Percentiles rank a stretch among this genome's conserved stretches.
phyloP scores from a whole-genome alignment of 345 rosid species.

The Eucalyptus viminalis region DNA sequence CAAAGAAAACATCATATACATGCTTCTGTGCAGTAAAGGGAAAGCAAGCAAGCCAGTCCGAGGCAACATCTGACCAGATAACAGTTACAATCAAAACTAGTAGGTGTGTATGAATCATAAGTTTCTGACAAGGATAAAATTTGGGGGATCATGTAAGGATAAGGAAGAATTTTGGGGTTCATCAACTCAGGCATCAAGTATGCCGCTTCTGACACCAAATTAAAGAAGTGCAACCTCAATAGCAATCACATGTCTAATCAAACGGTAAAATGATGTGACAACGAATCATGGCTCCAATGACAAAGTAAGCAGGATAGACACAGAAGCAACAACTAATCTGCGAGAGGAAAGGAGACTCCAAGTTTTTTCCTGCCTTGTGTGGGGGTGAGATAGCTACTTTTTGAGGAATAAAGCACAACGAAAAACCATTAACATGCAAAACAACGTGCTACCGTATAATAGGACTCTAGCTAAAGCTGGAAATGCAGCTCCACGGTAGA shows the following conservation, averaged over 20 bases:
- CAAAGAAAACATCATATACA: constrained; percentile 76
- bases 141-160: background rate
- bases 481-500: constrained; percentile 71
- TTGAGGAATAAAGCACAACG: background rate
- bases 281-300: background rate
- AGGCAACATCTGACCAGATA: constrained; percentile 60
- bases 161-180: background rate
- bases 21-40: constrained; percentile 58
- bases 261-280: background rate
- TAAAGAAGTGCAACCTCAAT: background rate
- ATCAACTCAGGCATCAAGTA: background rate
- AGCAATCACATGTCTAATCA: background rate
- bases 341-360: background rate
- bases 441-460: constrained; percentile 36
- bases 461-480: constrained; percentile 57
- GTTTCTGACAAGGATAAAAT: background rate
- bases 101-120: background rate
- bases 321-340: background rate
- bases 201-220: background rate
- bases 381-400: background rate
- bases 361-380: background rate
- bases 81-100: background rate
- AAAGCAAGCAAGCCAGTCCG: constrained; percentile 89
- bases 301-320: background rate
- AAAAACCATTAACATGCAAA: background rate